A percentile compares a stretch with the other conserved stretches of the same genome.
Evolutionary conservation across 2,329 filamentous ascomycete species (phyloP).

Genomic region (Dothideomycetes sp.): DNA sequence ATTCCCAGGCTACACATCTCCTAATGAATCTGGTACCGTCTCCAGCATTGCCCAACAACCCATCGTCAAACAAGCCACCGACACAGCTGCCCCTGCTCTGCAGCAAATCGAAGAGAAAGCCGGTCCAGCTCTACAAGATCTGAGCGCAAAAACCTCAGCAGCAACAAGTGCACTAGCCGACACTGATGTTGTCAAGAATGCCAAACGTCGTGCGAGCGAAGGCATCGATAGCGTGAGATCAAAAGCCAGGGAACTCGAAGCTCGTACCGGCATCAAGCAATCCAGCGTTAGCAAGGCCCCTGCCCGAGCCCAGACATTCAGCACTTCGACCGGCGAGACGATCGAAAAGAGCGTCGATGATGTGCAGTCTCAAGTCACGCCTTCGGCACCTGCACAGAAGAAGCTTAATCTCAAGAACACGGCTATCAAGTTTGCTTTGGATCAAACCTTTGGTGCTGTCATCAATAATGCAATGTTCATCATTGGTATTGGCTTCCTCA

Average conservation of each 20-base stretch:
- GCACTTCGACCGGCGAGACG: not conserved
- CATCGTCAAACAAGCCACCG: constrained; percentile 26
- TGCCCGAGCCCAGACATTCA: constrained; percentile 5
- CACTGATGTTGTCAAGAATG: constrained; percentile 8
- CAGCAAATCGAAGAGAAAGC: constrained; percentile 34
- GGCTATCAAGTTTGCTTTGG: constrained; percentile 55
- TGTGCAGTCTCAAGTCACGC: not conserved
- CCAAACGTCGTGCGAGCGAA: constrained; percentile 11
- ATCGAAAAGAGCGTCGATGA: constrained; percentile 7
- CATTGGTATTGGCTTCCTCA: constrained; percentile 49
- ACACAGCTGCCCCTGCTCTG: constrained; percentile 11
- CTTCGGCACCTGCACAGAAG: constrained; percentile 2
- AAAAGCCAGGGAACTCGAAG: constrained; percentile 10
- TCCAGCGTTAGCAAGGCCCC: not conserved
- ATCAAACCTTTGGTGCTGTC: constrained; percentile 58
- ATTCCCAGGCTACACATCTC: constrained; percentile 56
- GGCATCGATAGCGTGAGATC: constrained; percentile 11
- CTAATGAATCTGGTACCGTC: constrained; percentile 14
- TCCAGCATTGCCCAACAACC: constrained; percentile 9
- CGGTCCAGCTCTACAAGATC: constrained; percentile 23
- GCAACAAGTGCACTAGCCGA: constrained; percentile 11
- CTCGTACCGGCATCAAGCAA: constrained; percentile 7
- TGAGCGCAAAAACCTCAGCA: constrained; percentile 20
- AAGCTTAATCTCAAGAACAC: constrained; percentile 53
- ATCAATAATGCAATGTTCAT: constrained; percentile 59